Conservation (phyloP, 1,284 basidiomycete species). For the Ustilago crameri region DNA sequence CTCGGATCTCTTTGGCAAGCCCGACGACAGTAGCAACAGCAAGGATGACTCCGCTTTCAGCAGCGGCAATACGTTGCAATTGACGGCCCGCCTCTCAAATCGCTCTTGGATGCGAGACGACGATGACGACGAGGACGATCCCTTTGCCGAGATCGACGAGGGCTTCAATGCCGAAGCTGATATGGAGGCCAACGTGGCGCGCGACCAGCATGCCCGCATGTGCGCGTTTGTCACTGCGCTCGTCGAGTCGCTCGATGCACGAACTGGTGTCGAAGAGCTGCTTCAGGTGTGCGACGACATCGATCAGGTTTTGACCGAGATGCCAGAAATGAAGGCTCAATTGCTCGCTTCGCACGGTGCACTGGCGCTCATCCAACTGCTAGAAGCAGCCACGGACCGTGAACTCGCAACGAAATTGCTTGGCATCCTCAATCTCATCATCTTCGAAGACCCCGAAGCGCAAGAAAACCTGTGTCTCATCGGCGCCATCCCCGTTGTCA, state of each 20-base stretch:
- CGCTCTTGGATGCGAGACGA: conserved; percentile 58
- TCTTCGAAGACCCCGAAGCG: conserved; percentile 83
- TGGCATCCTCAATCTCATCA: conserved; percentile 89
- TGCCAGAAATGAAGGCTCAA: conserved; percentile 88
- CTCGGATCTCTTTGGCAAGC: conserved; percentile 55
- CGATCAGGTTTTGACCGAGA: conserved; percentile 81
- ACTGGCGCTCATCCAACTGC: conserved; percentile 89
- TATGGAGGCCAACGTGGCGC: conserved; percentile 60
- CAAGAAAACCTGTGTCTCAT: conserved; percentile 95
- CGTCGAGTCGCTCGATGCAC: conserved; percentile 85
- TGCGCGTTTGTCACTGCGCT: conserved; percentile 82
- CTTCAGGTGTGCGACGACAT: conserved; percentile 87
- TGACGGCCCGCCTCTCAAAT: conserved; percentile 56
- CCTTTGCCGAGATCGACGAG: conserved; percentile 62
- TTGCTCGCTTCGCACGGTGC: conserved; percentile 92
- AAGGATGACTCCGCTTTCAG: conserved; percentile 30
- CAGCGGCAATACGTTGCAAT: conserved; percentile 46
- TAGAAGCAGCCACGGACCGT: conserved; percentile 81
- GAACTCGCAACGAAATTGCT: conserved; percentile 86
- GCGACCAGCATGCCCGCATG: conserved; percentile 75
- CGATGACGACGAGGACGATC: conserved; percentile 56
- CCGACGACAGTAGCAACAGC: conserved; percentile 19
- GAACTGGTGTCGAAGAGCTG: conserved; percentile 81
- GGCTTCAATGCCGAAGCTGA: conserved; percentile 57
- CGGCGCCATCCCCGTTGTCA: conserved; percentile 71